These are phyloP conservation scores for Ceratobasidium sp. DNA, from an alignment of 1,284 basidiomycete species.

Conservation along the genomic window DNA sequence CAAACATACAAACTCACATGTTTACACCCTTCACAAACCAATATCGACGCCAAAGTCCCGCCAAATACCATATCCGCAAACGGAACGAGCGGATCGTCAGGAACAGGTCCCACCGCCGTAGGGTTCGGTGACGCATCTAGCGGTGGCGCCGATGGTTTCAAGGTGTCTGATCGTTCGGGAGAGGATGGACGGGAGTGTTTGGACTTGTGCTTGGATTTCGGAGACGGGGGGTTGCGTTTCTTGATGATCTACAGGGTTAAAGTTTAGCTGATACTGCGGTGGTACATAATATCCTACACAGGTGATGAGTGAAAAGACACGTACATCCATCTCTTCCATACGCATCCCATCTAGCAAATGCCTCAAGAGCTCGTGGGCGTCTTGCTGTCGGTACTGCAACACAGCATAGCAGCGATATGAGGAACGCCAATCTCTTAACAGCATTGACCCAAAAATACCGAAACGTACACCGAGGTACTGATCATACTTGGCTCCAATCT, in stretches of 20 bases:
- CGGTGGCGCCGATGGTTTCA: neutral
- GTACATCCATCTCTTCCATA: constrained; percentile 93
- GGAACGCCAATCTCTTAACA: constrained; percentile 47
- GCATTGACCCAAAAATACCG: constrained; percentile 2
- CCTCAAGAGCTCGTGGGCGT: constrained; percentile 92
- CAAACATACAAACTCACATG: constrained; percentile 58
- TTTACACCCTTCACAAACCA: constrained; percentile 94
- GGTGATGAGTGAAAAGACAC: constrained; percentile 54
- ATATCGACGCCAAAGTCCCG: constrained; percentile 86
- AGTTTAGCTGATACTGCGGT: constrained; percentile 1
- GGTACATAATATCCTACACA: neutral
- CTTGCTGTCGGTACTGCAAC: constrained; percentile 81
- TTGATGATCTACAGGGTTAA: constrained; percentile 74
- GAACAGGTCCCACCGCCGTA: constrained; percentile 24
- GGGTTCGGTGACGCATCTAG: constrained; percentile 35
- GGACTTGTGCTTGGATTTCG: constrained; percentile 51
- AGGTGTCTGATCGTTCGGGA: constrained; percentile 34
- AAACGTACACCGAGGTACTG: constrained; percentile 82
- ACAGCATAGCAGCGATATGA: constrained; percentile 18
- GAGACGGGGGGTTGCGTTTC: constrained; percentile 70
- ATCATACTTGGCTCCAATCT: constrained; percentile 87
- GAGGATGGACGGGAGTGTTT: constrained; percentile 39
- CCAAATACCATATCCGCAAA: constrained; percentile 92
- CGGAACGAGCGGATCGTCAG: constrained; percentile 69
- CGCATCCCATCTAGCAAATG: constrained; percentile 91